phyloP scores from a whole-genome alignment of 2,329 filamentous ascomycete species.

The Eutypella sp. region DNA sequence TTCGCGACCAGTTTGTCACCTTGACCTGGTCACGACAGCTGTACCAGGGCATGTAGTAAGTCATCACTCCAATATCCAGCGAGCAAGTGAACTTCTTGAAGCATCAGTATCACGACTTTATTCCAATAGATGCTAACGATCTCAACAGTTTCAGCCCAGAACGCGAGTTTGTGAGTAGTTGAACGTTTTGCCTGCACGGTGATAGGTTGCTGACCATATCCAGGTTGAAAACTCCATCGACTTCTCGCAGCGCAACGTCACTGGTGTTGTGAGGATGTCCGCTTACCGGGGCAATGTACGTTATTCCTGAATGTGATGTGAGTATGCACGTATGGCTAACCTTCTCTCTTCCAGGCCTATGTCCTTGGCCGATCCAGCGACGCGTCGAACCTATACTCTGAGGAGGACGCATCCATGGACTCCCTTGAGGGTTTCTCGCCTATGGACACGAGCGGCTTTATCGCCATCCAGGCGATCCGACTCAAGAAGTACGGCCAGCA shows the following conservation, averaged over 20 bases:
- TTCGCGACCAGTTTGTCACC: constrained; percentile 36
- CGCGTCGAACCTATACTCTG: constrained; percentile 46
- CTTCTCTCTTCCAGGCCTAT: too few species aligned
- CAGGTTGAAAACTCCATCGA: constrained; percentile 59
- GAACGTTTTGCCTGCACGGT: too few species aligned
- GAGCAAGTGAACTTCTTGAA: constrained; percentile 49
- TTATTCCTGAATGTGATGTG: not conserved
- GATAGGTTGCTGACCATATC: too few species aligned
- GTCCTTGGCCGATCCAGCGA: constrained; percentile 40
- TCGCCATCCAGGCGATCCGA: constrained; percentile 62
- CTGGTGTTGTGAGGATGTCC: constrained; percentile 33
- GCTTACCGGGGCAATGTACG: constrained; percentile 22
- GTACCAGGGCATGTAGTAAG: constrained; percentile 46
- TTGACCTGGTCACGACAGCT: constrained; percentile 1
- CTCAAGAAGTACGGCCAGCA: constrained; percentile 48
- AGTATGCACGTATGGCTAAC: constrained; percentile 24
- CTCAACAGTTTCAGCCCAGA: too few species aligned
- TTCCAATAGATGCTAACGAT: too few species aligned
- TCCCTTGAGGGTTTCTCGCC: constrained; percentile 36
- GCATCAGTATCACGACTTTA: not conserved
- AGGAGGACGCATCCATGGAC: constrained; percentile 45
- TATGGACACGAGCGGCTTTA: constrained; percentile 44
- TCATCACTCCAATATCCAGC: too few species aligned
- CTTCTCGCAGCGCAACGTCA: constrained; percentile 50
- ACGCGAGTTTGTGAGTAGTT: too few species aligned